Evolutionary conservation across 2,329 filamentous ascomycete genomes (phyloP), one percentile per base, ranked within the genome.

Genomic region (Sporothrix brasiliensis): DNA sequence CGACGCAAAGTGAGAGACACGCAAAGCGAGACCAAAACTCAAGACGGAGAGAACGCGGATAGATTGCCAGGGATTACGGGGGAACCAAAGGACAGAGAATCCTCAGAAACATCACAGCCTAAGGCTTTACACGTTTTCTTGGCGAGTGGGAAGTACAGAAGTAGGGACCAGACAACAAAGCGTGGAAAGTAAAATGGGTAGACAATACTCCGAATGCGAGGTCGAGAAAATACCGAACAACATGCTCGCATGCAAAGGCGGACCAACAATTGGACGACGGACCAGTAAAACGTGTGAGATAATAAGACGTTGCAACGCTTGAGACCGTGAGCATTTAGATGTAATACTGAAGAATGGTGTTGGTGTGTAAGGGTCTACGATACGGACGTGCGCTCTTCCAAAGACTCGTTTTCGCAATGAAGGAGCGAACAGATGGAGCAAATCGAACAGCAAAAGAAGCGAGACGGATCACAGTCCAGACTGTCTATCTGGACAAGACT

Each of bases 1-100:
- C 30, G 24, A 47, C 13, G 58, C 39, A 44, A 13, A 44, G 13
- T 34, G 14, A 9, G 41, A 65, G 44, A 65, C 41, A 47, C 14
- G 41, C 41, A 63, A 63, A 14, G 3, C 21, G n/a, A 41, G n/a
- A 30, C 2, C 30, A 13, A 65, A 65, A 50, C 30, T n/a, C 44
- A 50, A 50, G 50, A 65, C 61, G 61, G 61, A 65, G 61, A 2
- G 16, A 21, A 65, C 44, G 44, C 61, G 61, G 61, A 65, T 65
- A 65, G 61, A 49, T 65, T 27, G 61, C 7, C 52, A 61, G 58
- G 58, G 44, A n/a, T 27, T 61, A 61, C 58, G 58, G 39, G 16
- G 4, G 58, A 47, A 27, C 58, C 58, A 49, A 27, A 63, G 21
- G 1, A 27, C 14, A 24, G 39, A n/a, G 41, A 63, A 27, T 0